Percentiles rank a stretch among this genome's conserved stretches.
Conservation (phyloP, 192 early-diverging fungal species). For the Jimgerdemannia lactiflua region DNA sequence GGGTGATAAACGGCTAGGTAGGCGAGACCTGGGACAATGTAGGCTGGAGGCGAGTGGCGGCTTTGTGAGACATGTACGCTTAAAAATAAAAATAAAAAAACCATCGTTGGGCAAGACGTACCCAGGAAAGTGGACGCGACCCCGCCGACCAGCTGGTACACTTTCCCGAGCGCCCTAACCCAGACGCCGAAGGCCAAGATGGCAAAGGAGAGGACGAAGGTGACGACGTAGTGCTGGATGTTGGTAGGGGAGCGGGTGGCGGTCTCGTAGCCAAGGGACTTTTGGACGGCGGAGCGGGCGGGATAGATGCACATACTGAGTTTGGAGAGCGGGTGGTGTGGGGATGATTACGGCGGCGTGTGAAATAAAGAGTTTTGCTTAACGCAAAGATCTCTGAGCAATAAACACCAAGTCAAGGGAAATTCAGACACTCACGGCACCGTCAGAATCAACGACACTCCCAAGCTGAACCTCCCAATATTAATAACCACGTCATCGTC, state of each 20-base stretch:
- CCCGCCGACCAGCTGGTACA: constrained; percentile 49
- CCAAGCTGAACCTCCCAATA: constrained; percentile 54
- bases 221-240: constrained; percentile 35
- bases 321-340: no score
- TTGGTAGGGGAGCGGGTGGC: constrained; percentile 22
- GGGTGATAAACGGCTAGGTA: constrained; percentile 41
- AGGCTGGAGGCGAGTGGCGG: constrained; percentile 16
- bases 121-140: constrained; percentile 38
- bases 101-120: neutral
- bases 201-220: constrained; percentile 32
- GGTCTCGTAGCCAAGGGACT: constrained; percentile 38
- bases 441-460: constrained; percentile 59
- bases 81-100: no score
- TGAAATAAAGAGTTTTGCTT: no score
- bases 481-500: constrained; percentile 56
- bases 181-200: constrained; percentile 36
- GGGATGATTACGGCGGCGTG: no score
- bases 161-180: constrained; percentile 34
- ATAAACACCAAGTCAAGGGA: neutral
- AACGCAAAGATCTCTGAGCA: no score
- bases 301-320: constrained; percentile 44
- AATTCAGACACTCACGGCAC: constrained; percentile 35
- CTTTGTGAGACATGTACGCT: no score
- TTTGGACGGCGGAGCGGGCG: constrained; percentile 43
- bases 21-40: constrained; percentile 41